Evolutionary conservation across 2,329 filamentous ascomycete genomes (phyloP).

Genomic region (Colletotrichum lupini): DNA sequence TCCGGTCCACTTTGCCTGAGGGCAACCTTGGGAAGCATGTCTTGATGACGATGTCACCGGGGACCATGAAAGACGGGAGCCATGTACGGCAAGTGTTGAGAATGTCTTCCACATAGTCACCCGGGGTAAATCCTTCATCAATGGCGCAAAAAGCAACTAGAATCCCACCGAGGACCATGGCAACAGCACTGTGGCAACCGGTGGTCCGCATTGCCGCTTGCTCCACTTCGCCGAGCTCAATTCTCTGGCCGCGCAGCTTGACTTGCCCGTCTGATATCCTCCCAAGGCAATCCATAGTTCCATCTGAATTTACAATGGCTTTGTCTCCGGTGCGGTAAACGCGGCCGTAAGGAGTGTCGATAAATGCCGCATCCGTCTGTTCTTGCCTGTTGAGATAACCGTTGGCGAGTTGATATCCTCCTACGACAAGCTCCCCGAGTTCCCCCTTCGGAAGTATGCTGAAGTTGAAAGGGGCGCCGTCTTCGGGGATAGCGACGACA

Average conservation of each 20-base stretch:
- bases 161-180: slow-evolving; percentile 72
- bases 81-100: slow-evolving; percentile 73
- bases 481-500: slow-evolving; percentile 64
- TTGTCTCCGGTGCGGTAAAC: slow-evolving; percentile 90
- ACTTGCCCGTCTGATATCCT: slow-evolving; percentile 85
- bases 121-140: slow-evolving; percentile 46
- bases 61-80: slow-evolving; percentile 88
- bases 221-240: slow-evolving; percentile 84
- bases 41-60: slow-evolving; percentile 75
- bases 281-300: slow-evolving; percentile 84
- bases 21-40: slow-evolving; percentile 77
- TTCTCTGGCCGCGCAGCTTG: slow-evolving; percentile 85
- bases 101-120: slow-evolving; percentile 51
- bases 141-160: slow-evolving; percentile 81
- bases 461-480: slow-evolving; percentile 46
- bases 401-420: slow-evolving; percentile 81
- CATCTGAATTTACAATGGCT: slow-evolving; percentile 73
- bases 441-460: slow-evolving; percentile 72
- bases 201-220: slow-evolving; percentile 71
- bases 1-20: slow-evolving; percentile 86
- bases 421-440: slow-evolving; percentile 83
- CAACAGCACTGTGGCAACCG: slow-evolving; percentile 74
- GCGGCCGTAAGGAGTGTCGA: slow-evolving; percentile 73
- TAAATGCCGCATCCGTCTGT: slow-evolving; percentile 78
- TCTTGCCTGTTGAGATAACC: slow-evolving; percentile 86